A percentile compares a stretch with the other conserved stretches of the same genome.
Evolutionary conservation across 257 asterid genomes (phyloP).

Genomic region (Jacaranda mimosifolia): DNA sequence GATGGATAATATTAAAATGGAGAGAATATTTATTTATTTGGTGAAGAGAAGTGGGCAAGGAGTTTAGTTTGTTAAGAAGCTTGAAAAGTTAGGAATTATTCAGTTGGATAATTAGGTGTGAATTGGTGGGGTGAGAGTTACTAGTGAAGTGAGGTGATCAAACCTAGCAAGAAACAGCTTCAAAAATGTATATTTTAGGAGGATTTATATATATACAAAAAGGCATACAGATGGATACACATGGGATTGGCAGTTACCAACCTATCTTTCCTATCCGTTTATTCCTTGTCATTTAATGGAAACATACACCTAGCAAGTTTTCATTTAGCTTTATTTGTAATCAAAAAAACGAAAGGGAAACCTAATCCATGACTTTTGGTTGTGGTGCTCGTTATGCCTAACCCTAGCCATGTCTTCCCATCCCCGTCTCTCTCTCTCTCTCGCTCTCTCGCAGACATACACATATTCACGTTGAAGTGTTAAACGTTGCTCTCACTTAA

Average conservation of each 20-base stretch:
- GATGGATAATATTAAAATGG: neutral
- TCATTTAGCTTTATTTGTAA: constrained; percentile 26
- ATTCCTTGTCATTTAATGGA: constrained; percentile 62
- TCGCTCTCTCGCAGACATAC: neutral
- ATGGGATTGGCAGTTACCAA: constrained; percentile 63
- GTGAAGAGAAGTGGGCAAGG: neutral
- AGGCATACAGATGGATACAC: constrained; percentile 43
- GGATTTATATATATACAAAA: constrained; percentile 21
- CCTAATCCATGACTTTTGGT: constrained; percentile 67
- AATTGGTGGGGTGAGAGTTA: constrained; percentile 46
- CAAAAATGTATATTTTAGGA: constrained; percentile 14
- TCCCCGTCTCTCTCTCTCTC: too few relatives aligned
- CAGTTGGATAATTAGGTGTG: constrained; percentile 54
- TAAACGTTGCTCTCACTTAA: constrained; percentile 35
- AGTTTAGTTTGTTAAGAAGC: constrained; percentile 48
- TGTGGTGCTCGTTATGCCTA: constrained; percentile 63
- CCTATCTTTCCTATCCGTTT: constrained; percentile 70
- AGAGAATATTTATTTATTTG: neutral
- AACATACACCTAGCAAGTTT: constrained; percentile 38
- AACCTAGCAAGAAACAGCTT: constrained; percentile 34
- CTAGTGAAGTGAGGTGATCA: constrained; percentile 39
- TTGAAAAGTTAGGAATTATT: constrained; percentile 40
- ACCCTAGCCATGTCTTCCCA: constrained; percentile 42
- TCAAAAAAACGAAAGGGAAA: constrained; percentile 37
- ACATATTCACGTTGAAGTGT: constrained; percentile 30